A percentile compares a stretch with the other conserved stretches of the same genome.
phyloP scores from a whole-genome alignment of 495 filamentous ascomycete genomes.

The Apiosordaria backusii region DNA sequence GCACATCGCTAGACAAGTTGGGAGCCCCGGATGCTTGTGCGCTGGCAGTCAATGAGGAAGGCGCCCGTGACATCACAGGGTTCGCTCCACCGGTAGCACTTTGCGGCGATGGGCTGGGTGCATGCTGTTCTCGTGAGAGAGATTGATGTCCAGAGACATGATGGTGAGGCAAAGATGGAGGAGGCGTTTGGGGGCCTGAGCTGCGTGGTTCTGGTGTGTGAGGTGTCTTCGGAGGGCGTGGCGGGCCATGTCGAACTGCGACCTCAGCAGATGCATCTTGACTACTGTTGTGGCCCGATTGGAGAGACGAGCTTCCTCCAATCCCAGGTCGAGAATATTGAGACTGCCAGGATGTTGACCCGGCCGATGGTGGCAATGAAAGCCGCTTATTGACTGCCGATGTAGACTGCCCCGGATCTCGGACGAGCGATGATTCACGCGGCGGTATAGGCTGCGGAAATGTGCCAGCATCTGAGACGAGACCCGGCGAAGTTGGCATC shows the following conservation, averaged over 20 bases:
- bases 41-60: too few species aligned
- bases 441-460: neutral
- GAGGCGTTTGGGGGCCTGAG: neutral
- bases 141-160: neutral
- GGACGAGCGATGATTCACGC: neutral
- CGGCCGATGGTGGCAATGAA: neutral
- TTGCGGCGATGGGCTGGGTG: too few species aligned
- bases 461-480: neutral
- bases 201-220: neutral
- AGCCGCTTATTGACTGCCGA: neutral
- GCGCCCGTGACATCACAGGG: too few species aligned
- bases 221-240: neutral
- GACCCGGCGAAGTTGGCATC: neutral
- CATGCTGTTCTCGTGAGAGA: neutral
- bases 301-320: neutral
- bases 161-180: neutral
- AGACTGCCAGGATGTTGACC: neutral
- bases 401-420: neutral
- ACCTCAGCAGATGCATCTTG: neutral
- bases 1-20: neutral
- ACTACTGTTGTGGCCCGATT: neutral
- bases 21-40: too few species aligned
- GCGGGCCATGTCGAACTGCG: neutral
- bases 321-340: neutral
- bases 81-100: too few species aligned